Percentiles rank a stretch among this genome's conserved stretches.
These are phyloP conservation scores for Lagenidium giganteum DNA, from an alignment of 352 stramenopile species.

Conservation along the genomic window DNA sequence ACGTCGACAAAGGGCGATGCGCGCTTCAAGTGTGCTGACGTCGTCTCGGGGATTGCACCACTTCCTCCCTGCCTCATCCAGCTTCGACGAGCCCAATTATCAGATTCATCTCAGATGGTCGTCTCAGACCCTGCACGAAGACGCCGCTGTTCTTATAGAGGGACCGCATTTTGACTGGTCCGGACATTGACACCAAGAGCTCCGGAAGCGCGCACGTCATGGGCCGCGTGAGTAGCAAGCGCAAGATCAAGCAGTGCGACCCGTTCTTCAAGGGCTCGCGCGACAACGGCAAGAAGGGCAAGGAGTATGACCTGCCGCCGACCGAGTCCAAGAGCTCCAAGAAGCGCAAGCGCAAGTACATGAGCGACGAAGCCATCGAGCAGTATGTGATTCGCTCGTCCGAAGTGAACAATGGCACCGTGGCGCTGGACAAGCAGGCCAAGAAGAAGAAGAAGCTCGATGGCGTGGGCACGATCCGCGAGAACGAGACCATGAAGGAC, in stretches of 20 bases:
- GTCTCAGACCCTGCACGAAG: too few species aligned
- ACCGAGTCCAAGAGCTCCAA: constrained; percentile 73
- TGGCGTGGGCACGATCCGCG: constrained; percentile 40
- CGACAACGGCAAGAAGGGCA: constrained; percentile 63
- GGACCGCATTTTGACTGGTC: too few species aligned
- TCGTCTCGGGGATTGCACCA: background rate
- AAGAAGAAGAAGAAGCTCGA: constrained; percentile 40
- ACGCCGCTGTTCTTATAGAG: too few species aligned
- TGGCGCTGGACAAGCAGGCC: constrained; percentile 4
- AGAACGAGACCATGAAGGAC: constrained; percentile 73
- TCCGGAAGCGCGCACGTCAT: constrained; percentile 21
- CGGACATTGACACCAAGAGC: too few species aligned
- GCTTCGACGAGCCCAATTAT: background rate
- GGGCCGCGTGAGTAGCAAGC: constrained; percentile 67
- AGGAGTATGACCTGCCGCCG: constrained; percentile 61
- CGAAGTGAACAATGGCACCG: constrained; percentile 21
- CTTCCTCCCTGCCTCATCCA: background rate
- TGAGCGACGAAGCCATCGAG: constrained; percentile 60
- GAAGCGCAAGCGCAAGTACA: constrained; percentile 66
- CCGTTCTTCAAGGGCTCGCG: constrained; percentile 84
- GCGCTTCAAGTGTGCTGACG: too few species aligned
- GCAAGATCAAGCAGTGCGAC: constrained; percentile 84
- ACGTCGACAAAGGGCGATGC: too few species aligned
- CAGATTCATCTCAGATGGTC: background rate
- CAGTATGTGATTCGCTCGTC: constrained; percentile 56